Base-by-base conservation (phyloP, 2,329 filamentous ascomycete species). In the Colletotrichum melonis region DNA sequence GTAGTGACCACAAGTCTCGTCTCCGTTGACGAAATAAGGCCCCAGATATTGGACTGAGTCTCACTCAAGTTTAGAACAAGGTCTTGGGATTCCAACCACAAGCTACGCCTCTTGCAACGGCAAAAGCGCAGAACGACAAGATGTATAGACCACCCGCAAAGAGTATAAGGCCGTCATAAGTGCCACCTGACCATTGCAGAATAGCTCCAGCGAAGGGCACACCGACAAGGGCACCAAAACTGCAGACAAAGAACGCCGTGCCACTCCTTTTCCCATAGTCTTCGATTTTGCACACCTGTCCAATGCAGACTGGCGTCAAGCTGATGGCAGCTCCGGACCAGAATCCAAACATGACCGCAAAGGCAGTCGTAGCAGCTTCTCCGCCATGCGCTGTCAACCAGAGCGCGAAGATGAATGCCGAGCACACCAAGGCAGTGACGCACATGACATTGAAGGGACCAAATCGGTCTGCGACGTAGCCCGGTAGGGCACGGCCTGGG, bases 361-460 rank as follows among this genome's bases (percentile, higher is more conserved):
- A 95, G 1, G 90, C 84, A 63, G 93, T 86, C 0, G 91, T 84
- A 28, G 91, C 80, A 0, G 86, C 80, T 54, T 86, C 81, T 11
- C 80, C 84, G 4, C 82, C 80, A 1, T 85, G 81, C 1, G 83
- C 80, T 1, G 80, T 91, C 11, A 94, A 85, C 92, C 92, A 94
- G 8, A 93, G 80, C 2, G 88, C 89, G 5, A 89, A 88, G 7
- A 91, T 82, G 68, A 82, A 75, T 5, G 77, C 78, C 0, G 92
- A 82, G 22, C 82, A 79, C 0, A 78, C 64, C 2, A 85, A 78
- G 2, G 92, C 85, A 0, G 91, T 89, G 26, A 88, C 81, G 54
- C 93, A 88, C 83, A 94, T 90, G 55, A 88, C 88, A 76, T 95
- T 95, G 83, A 92, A 94, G 2, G 91, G 87, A 1, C 93, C 93